Evolutionary conservation across 2,329 filamentous ascomycete species (phyloP), one percentile per base, ranked within the genome.

Genomic region (Aspergillus caelatus): DNA sequence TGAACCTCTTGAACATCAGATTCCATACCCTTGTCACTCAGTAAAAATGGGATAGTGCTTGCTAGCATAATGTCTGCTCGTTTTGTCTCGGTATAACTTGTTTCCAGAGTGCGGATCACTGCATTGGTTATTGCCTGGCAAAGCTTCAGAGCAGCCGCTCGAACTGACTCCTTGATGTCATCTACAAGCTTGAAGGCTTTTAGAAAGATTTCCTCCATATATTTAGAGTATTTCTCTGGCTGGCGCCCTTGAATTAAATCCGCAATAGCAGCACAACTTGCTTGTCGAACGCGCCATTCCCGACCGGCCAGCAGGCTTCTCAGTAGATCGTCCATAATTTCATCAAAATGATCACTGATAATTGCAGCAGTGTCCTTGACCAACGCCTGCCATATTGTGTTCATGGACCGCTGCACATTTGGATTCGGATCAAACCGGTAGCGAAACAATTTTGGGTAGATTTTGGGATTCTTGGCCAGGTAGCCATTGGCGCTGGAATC

Each of bases 311-410:
- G 78, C 48, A 98, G 91, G 73, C 91, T 96, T 69, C 89, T 89
- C 36, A 99, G 82, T 8, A 98, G 81, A 74, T 99, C 95, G 11
- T 89, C 84, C 82, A 99, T 90, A 71, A 99, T 98, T 10, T 88
- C 87, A 67, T 96, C 91, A 73, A 98, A 97, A 77, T 98, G 86
- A 21, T 84, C 82, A 67, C 95, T 89, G 50, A 98, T 86, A 0
- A 91, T 91, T 0, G 86, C 84, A 21, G 87, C 89, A 1, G 92
- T 87, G 70, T 98, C 93, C 74, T 96, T 96, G 60, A 98, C 93
- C n/a, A 99, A 81, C 0, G 94, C 90, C 71, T 91, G 94, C 95
- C 95, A 99, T 68, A 99, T 98, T 66, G 96, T 93, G 62, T 96
- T 94, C 95, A 99, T 99, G 0, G 94, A 97, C 55, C 89, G 86